phyloP scores from a whole-genome alignment of 2,329 filamentous ascomycete species.

The Paecilomyces variotii region DNA sequence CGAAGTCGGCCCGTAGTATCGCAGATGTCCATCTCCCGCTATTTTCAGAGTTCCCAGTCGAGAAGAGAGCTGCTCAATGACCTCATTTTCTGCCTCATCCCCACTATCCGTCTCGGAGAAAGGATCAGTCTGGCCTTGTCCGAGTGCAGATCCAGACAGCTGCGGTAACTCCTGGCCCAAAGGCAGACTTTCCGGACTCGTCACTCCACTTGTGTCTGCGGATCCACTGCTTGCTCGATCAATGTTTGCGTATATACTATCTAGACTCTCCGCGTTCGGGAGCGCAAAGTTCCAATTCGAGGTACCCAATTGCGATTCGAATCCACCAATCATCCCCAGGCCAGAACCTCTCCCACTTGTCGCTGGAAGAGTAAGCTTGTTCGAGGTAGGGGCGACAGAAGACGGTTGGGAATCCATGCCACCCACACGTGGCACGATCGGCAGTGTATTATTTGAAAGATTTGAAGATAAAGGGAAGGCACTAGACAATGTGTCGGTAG shows the following conservation, averaged over 20 bases:
- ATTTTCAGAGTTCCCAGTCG: constrained; percentile 39
- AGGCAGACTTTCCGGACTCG: constrained; percentile 19
- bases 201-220: constrained; percentile 10
- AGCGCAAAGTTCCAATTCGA: constrained; percentile 26
- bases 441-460: neutral
- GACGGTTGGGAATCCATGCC: neutral
- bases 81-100: constrained; percentile 31
- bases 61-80: constrained; percentile 37
- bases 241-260: constrained; percentile 27
- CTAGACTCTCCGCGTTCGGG: constrained; percentile 29
- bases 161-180: constrained; percentile 20
- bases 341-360: constrained; percentile 7
- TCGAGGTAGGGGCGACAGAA: neutral
- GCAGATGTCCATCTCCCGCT: constrained; percentile 34
- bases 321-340: constrained; percentile 14
- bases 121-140: constrained; percentile 12
- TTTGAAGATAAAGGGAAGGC: neutral
- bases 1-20: constrained; percentile 39
- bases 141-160: constrained; percentile 14
- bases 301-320: constrained; percentile 15
- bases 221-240: constrained; percentile 11
- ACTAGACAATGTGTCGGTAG: neutral
- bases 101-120: constrained; percentile 26
- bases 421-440: neutral
- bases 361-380: neutral